Base-by-base conservation (phyloP, 148 eudicot species). In the Rhododendron simsii region DNA sequence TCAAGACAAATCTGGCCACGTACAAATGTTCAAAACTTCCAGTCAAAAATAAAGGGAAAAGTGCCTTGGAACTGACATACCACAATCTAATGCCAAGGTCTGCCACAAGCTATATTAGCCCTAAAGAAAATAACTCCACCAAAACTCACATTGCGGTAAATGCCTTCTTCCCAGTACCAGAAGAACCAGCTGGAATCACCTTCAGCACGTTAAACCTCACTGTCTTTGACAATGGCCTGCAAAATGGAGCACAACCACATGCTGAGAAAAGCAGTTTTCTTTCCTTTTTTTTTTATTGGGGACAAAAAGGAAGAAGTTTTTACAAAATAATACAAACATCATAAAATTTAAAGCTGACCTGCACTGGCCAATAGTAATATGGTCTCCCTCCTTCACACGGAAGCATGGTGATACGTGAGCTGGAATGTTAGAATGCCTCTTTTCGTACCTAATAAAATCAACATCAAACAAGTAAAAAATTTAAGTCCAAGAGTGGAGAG, bases 361-460 rank as follows among this genome's bases (percentile, higher is more conserved):
- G 89, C 91, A 89, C 86, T 89, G 89, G 86, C 91, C 87, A 23
- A 89, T 83, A 2, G 44, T 89, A 30, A 89, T 87, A 85, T 89
- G 86, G 39, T 89, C 91, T 50, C 91, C 91, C 82, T 89, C 91
- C 51, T 87, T 89, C 86, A 87, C 91, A 87, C 87, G 91, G 86
- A 89, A 89, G 84, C 91, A 89, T 28, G 91, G 91, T 7, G 89
- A 89, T 26, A 89, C 83, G 71, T 89, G 91, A 55, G 91, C 91
- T 44, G 89, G 91, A 78, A 87, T 89, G 80, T 89, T 89, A 33
- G 91, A 89, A 44, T 89, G 91, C 85, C 90, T 87, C 88, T 87
- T 91, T 85, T 81, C 90, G 80, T 88, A 87, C 76, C 90, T 88
- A 35, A 63, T 23, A 23, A 41, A 41, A 41, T 41, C 45, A 41